Conservation (phyloP, 179 eudicot species). For the Patellifolia procumbens region DNA sequence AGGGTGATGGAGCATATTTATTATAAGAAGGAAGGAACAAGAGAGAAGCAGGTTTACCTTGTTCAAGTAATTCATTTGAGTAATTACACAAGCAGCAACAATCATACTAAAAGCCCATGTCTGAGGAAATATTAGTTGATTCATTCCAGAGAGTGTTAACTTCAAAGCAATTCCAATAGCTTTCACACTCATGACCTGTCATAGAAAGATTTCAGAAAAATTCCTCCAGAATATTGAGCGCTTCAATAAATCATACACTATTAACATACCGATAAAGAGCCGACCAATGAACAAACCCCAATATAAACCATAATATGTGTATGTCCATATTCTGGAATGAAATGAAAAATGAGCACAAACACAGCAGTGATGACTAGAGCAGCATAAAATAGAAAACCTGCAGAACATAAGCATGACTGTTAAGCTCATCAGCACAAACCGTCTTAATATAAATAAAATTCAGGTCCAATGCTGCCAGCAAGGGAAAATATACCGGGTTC, state of each 20-base stretch:
- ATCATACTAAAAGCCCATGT: conserved; percentile 74
- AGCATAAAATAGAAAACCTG: conserved; percentile 78
- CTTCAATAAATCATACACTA: background rate
- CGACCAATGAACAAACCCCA: conserved; percentile 82
- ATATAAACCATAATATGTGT: conserved; percentile 76
- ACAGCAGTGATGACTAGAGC: conserved; percentile 54
- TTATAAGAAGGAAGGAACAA: background rate
- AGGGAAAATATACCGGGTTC: conserved; percentile 67
- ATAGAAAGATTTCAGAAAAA: conserved; percentile 20
- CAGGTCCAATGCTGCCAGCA: conserved; percentile 17
- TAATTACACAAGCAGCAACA: conserved; percentile 60
- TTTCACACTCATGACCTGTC: conserved; percentile 88
- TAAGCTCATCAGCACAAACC: conserved; percentile 3
- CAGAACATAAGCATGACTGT: conserved; percentile 22
- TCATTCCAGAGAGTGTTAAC: conserved; percentile 77
- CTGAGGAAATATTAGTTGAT: conserved; percentile 76
- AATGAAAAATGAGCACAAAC: conserved; percentile 61
- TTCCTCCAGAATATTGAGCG: background rate
- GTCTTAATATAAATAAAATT: background rate
- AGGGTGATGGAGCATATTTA: background rate
- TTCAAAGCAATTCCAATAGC: conserved; percentile 88
- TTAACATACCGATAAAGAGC: conserved; percentile 71
- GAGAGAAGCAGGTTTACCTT: conserved; percentile 47
- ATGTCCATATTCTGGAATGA: conserved; percentile 74
- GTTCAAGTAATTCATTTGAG: conserved; percentile 85